Conservation (phyloP, 345 rosid species). For the Citrus mangshanensis region DNA sequence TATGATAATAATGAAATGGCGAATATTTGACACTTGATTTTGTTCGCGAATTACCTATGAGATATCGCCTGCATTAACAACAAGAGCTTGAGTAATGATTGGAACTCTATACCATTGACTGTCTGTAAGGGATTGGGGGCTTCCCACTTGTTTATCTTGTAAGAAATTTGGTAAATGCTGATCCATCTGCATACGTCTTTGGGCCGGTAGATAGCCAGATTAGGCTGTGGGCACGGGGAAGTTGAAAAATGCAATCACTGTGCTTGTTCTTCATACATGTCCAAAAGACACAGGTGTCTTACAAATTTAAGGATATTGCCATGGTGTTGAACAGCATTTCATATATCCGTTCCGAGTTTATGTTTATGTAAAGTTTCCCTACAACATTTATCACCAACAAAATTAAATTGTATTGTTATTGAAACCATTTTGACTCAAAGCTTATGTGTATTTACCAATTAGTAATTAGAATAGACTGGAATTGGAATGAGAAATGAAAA, state of each 20-base stretch:
- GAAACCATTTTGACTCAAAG: too few relatives aligned
- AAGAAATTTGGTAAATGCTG: constrained; percentile 51
- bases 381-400: constrained; percentile 1
- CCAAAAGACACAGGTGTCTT: constrained; percentile 41
- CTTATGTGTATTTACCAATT: constrained; percentile 22
- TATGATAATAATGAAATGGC: too few relatives aligned
- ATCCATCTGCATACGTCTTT: constrained; percentile 61
- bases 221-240: constrained; percentile 52
- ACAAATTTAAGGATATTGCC: constrained; percentile 48
- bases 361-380: constrained; percentile 41
- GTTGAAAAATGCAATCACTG: constrained; percentile 47
- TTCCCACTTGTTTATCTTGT: constrained; percentile 51
- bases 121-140: constrained; percentile 29
- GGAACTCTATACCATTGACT: constrained; percentile 41
- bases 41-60: constrained; percentile 31
- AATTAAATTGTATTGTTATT: not conserved
- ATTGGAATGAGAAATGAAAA: too few relatives aligned
- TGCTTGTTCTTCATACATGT: constrained; percentile 41
- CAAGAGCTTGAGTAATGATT: constrained; percentile 38
- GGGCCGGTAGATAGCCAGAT: constrained; percentile 35
- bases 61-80: constrained; percentile 56
- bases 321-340: constrained; percentile 41
- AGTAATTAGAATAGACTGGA: constrained; percentile 9
- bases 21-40: not conserved
- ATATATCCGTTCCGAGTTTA: constrained; percentile 18